These are phyloP conservation scores for Raffaelea arxii DNA, from an alignment of 2,329 filamentous ascomycete genomes.

Conservation along the genomic window DNA sequence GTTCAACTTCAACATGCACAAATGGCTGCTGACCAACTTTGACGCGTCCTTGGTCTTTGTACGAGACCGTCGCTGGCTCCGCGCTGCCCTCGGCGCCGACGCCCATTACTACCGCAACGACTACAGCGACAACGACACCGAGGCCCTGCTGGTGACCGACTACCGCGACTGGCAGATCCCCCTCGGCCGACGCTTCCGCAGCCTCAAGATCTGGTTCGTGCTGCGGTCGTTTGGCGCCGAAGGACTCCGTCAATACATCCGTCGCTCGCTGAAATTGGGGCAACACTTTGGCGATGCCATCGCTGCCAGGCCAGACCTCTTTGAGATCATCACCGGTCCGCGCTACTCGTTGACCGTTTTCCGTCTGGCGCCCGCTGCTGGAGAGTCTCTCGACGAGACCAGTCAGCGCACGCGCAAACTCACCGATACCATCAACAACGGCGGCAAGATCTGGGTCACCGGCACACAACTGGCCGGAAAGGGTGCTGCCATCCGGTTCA, in stretches of 20 bases:
- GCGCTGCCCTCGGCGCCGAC: conserved; percentile 69
- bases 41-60: conserved; percentile 77
- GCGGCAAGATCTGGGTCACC: conserved; percentile 75
- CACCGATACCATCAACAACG: conserved; percentile 63
- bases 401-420: conserved; percentile 59
- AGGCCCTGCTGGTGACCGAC: conserved; percentile 87
- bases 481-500: conserved; percentile 70
- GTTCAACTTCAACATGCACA: conserved; percentile 95
- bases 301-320: conserved; percentile 41
- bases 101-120: conserved; percentile 56
- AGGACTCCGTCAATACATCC: conserved; percentile 66
- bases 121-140: conserved; percentile 68
- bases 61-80: conserved; percentile 64
- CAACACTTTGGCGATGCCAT: conserved; percentile 58
- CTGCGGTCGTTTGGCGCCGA: conserved; percentile 64
- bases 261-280: conserved; percentile 58
- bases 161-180: conserved; percentile 98
- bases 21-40: conserved; percentile 93
- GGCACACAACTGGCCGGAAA: conserved; percentile 59
- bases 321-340: conserved; percentile 64
- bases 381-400: conserved; percentile 19
- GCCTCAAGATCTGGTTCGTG: conserved; percentile 93
- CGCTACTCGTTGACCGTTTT: conserved; percentile 74
- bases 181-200: conserved; percentile 77
- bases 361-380: conserved; percentile 39